These are phyloP conservation scores for Calonectria ilicicola DNA, from an alignment of 2,329 filamentous ascomycete genomes.

Conservation along the genomic window DNA sequence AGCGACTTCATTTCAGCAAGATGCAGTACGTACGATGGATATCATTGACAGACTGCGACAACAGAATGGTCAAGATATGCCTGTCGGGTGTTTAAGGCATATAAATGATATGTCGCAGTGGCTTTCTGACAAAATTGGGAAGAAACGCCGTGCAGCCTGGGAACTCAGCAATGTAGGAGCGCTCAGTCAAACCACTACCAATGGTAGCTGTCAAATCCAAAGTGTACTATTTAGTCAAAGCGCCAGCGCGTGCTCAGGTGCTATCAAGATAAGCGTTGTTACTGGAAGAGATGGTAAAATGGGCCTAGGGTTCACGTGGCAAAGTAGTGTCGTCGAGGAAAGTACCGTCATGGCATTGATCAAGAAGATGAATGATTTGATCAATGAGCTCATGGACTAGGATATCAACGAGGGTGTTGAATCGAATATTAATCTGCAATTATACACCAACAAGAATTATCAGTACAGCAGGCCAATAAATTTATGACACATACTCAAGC, in stretches of 20 bases:
- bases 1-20: not conserved
- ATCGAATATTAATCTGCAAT: not conserved
- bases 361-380: not conserved
- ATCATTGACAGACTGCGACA: not conserved
- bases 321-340: not conserved
- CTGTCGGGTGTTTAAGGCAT: not conserved
- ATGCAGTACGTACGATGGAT: not conserved
- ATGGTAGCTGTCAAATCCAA: not conserved
- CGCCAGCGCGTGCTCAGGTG: constrained; percentile 16
- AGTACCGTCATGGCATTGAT: not conserved
- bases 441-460: too few relatives aligned
- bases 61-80: not conserved
- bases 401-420: not conserved
- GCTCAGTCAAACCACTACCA: not conserved
- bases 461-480: too few relatives aligned
- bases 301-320: constrained; percentile 10
- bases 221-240: constrained; percentile 11
- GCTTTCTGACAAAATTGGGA: constrained; percentile 5
- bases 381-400: not conserved
- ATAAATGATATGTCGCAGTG: not conserved
- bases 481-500: too few relatives aligned
- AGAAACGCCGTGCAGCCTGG: constrained; percentile 10
- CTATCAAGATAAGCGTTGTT: constrained; percentile 5
- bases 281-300: constrained; percentile 6
- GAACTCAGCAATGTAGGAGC: constrained; percentile 12